phyloP scores from a whole-genome alignment of 2,329 filamentous ascomycete genomes.

The Thelonectria rubi region DNA sequence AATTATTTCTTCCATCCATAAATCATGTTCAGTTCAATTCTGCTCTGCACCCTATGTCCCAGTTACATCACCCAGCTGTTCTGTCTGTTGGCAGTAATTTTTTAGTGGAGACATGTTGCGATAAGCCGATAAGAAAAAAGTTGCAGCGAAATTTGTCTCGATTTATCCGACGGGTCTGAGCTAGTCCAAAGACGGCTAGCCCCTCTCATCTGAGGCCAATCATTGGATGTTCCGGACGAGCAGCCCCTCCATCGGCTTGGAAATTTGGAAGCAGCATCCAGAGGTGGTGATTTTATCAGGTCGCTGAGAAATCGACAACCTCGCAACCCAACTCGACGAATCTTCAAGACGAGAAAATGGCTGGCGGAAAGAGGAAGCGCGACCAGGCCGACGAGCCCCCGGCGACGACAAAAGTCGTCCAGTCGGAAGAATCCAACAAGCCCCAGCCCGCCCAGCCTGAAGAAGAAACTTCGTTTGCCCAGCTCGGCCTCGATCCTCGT shows the following conservation, averaged over 20 bases:
- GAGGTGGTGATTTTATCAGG: slow-evolving; percentile 28
- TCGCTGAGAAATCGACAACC: slow-evolving; percentile 36
- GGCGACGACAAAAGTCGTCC: slow-evolving; percentile 41
- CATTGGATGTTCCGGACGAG: slow-evolving; percentile 25
- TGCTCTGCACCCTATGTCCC: background rate
- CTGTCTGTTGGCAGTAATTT: background rate
- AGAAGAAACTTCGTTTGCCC: slow-evolving; percentile 70
- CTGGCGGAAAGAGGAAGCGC: slow-evolving; percentile 64
- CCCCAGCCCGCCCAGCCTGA: slow-evolving; percentile 30
- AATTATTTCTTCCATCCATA: background rate
- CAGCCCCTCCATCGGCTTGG: slow-evolving; percentile 40
- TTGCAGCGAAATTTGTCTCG: slow-evolving; percentile 28
- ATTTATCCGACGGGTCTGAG: slow-evolving; percentile 22
- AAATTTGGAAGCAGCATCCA: slow-evolving; percentile 41
- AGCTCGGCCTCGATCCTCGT: slow-evolving; percentile 83
- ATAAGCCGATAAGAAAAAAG: slow-evolving; percentile 41
- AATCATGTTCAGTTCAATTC: background rate
- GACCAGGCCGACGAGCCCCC: slow-evolving; percentile 63
- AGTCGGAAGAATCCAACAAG: slow-evolving; percentile 40
- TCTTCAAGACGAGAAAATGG: slow-evolving; percentile 31
- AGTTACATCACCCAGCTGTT: background rate
- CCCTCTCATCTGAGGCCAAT: accelerated
- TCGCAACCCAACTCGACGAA: slow-evolving; percentile 17
- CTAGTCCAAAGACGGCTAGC: slow-evolving; percentile 26
- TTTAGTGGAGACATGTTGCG: slow-evolving; percentile 21